A percentile compares a stretch with the other conserved stretches of the same genome.
phyloP scores from a whole-genome alignment of 768 basidiomycete species.

The Candolleomyces eurysporus region DNA sequence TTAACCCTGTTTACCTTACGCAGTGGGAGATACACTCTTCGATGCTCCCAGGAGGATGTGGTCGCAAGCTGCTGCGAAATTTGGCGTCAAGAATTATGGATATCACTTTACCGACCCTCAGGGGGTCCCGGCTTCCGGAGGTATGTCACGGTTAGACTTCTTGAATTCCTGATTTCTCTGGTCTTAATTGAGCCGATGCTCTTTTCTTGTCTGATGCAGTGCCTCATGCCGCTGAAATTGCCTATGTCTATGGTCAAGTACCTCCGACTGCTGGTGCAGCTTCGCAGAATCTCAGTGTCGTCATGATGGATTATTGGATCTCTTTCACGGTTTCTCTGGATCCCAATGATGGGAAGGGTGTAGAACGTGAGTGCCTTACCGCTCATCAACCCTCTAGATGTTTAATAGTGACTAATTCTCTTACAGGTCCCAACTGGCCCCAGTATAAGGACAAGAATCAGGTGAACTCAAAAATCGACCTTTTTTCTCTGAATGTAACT shows the following conservation, averaged over 20 bases:
- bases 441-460: too few relatives aligned
- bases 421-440: too few relatives aligned
- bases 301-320: constrained; percentile 43
- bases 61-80: constrained; percentile 36
- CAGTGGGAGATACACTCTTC: constrained; percentile 40
- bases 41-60: constrained; percentile 37
- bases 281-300: constrained; percentile 23
- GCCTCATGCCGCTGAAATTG: constrained; percentile 30
- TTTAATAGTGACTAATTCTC: too few relatives aligned
- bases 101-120: constrained; percentile 45
- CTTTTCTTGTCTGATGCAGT: constrained; percentile 17
- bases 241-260: constrained; percentile 34
- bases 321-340: constrained; percentile 37
- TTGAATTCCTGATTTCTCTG: not conserved
- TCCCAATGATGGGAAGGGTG: constrained; percentile 37
- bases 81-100: constrained; percentile 36
- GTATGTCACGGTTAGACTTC: constrained; percentile 14
- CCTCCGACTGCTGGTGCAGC: constrained; percentile 15
- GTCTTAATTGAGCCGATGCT: not conserved
- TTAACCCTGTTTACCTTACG: too few relatives aligned
- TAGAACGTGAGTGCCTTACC: not conserved
- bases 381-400: too few relatives aligned
- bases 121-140: constrained; percentile 25
- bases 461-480: too few relatives aligned
- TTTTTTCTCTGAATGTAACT: too few relatives aligned